Evolutionary conservation across 805 yeast genomes (phyloP).

Genomic region (Candida suzukii): DNA sequence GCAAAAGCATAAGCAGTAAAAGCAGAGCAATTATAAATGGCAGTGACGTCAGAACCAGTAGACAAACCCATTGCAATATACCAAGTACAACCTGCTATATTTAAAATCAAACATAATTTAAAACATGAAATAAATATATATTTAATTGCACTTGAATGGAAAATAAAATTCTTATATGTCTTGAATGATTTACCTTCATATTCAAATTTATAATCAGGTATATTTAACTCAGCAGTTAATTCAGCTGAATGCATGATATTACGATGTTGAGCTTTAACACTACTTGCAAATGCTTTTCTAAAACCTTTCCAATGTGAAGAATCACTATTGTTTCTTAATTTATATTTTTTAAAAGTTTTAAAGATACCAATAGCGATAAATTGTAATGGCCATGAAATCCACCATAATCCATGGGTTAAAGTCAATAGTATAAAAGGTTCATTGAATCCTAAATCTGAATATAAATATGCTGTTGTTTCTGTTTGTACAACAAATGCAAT

Average conservation of each 20-base stretch:
- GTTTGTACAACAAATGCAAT: constrained; percentile 72
- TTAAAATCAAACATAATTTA: constrained; percentile 49
- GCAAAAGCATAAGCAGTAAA: constrained; percentile 84
- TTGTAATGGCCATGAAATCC: constrained; percentile 66
- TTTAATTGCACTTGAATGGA: constrained; percentile 36
- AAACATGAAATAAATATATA: constrained; percentile 39
- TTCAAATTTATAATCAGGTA: constrained; percentile 23
- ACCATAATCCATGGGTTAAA: constrained; percentile 77
- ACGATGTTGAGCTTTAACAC: constrained; percentile 35
- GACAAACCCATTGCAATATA: constrained; percentile 76
- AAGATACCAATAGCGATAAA: constrained; percentile 38
- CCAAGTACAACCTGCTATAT: constrained; percentile 79
- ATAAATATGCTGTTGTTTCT: constrained; percentile 67
- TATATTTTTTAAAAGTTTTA: constrained; percentile 31
- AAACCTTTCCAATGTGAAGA: constrained; percentile 25
- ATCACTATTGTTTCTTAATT: neutral
- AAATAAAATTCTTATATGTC: constrained; percentile 23
- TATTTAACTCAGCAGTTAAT: constrained; percentile 21
- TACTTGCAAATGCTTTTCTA: constrained; percentile 23
- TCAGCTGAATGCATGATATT: constrained; percentile 33
- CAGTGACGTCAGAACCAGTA: constrained; percentile 81
- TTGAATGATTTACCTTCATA: constrained; percentile 22
- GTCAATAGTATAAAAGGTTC: constrained; percentile 65
- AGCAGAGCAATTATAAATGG: constrained; percentile 85
- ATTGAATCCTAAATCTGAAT: constrained; percentile 43